Base-by-base conservation (phyloP, 352 stramenopile species). In the Pythium oligandrum region DNA sequence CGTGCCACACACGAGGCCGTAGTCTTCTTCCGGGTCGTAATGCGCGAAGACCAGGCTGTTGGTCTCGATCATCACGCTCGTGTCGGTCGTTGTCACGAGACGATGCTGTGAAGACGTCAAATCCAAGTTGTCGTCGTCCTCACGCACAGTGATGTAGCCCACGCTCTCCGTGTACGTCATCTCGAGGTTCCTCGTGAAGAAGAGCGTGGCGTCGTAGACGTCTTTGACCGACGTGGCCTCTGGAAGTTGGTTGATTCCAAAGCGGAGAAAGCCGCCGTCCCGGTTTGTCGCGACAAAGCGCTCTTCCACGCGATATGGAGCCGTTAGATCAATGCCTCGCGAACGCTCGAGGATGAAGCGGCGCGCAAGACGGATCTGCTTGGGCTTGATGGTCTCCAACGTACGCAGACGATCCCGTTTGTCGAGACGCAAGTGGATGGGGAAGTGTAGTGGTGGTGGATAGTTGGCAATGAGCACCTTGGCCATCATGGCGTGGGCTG, bases 151-250 rank as follows among this genome's bases (percentile, higher is more conserved):
- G 43, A 89, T 84, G 51, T 83, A 74, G 17, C 77, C 78, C 0
- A 80, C 63, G 5, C 60, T 73, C 52, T 89, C 78, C 5, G 78
- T 87, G 57, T 87, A 79, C 36, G 74, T 81, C 55, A 89, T 83
- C 59, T 89, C 78, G 5, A 78, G 62, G 53, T 86, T 89, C 58
- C 59, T 62, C 35, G 70, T 77, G 50, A 78, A 83, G 36, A 83
- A 84, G 10, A 67, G 48, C 34, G 79, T 57, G 4, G 73, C 49
- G n/a, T 86, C 75, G 43, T 73, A 78, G 39, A 84, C 69, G 36
- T 81, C 68, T 36, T 63, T 66, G 8, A 82, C 71, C 5, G 58
- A 70, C 4, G 61, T 42, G 9, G 59, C 55, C 39, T 61, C 63
- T 34, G 74, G 68, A 30, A 83, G 74, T 52, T 78, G 73, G 6